Evolutionary conservation across 352 stramenopile genomes (phyloP).

Genomic region (Phytophthora podocarpi): DNA sequence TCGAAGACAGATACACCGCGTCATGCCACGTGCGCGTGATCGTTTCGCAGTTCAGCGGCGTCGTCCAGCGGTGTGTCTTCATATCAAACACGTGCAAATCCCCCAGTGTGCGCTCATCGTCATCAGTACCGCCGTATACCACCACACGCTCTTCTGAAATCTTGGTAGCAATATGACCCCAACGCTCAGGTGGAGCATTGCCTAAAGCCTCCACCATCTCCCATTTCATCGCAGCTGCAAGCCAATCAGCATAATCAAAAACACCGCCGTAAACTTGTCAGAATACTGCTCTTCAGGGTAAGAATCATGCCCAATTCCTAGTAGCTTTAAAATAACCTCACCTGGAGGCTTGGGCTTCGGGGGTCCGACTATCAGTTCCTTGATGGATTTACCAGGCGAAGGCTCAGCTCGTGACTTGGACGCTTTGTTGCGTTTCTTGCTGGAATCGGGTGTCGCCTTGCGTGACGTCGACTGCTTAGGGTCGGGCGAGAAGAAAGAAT

Average conservation of each 20-base stretch:
- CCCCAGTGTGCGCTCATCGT: conserved; percentile 81
- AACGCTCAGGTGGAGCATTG: conserved; percentile 59
- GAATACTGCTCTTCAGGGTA: background rate
- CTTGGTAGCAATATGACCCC: conserved; percentile 90
- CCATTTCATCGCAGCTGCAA: conserved; percentile 38
- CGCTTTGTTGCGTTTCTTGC: conserved; percentile 43
- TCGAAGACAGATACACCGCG: conserved; percentile 85
- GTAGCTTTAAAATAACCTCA: conserved; percentile 11
- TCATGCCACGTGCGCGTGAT: conserved; percentile 91
- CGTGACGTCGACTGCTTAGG: conserved; percentile 29
- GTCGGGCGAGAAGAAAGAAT: conserved; percentile 55
- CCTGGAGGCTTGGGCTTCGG: conserved; percentile 25
- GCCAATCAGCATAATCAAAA: too few relatives aligned
- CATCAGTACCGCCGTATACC: conserved; percentile 92
- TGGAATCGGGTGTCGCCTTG: conserved; percentile 46
- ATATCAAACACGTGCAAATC: conserved; percentile 91
- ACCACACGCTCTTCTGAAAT: conserved; percentile 89
- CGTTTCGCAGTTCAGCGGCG: conserved; percentile 90
- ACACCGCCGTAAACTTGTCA: conserved; percentile 2
- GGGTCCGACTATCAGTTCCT: conserved; percentile 17
- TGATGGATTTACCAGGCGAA: conserved; percentile 27
- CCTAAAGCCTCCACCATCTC: conserved; percentile 46
- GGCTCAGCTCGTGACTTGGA: conserved; percentile 31
- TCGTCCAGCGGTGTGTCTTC: conserved; percentile 70
- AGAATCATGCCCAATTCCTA: background rate